Evolutionary conservation across 768 basidiomycete species (phyloP), one percentile per base, ranked within the genome.

Genomic region (Pisolithus albus): DNA sequence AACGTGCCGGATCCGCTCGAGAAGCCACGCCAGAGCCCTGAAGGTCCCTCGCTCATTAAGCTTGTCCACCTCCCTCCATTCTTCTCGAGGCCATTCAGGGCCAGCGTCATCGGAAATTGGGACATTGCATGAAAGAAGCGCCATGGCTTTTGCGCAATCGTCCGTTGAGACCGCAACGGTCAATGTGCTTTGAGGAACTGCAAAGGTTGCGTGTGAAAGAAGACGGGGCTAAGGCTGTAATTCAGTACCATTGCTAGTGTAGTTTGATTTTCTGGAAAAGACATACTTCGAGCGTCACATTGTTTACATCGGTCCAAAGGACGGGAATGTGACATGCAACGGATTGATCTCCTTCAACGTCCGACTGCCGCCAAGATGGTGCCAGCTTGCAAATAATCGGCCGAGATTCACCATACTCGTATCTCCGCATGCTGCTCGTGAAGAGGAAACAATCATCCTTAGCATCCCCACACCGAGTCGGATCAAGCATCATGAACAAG

Each of bases 381-480:
- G 84, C 81, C 9, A 97, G 72, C 53, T 78, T 79, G 61, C 84
- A 85, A 42, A 93, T 69, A 50, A 92, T 75, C 0, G 90, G 86
- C 7, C 94, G 77, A 49, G 80, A 79, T 61, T 90, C 88, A 47
- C 86, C 86, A 60, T 82, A 93, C 60, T 92, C 89, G 41, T 86
- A 79, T 47, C 92, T 77, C 46, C 86, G 75, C 45, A 76, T 90
- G 59, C 78, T 84, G 41, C 79, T 85, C 0, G 92, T 88, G 63
- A 97, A 92, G 15, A 90, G 85, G 63, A 91, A 96, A 4, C 76
- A 74, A 60, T 97, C 94, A 30, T 90, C 80, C 2, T 76, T 75
- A 32, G 84, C 75, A 50, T 83, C 81, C 4, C 89, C 91, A 48
- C 75, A 80, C 1, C 92, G 81, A 32, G 86, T 83, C 13, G 93